phyloP scores from a whole-genome alignment of 345 rosid species.

The Pelargonium nanum region DNA sequence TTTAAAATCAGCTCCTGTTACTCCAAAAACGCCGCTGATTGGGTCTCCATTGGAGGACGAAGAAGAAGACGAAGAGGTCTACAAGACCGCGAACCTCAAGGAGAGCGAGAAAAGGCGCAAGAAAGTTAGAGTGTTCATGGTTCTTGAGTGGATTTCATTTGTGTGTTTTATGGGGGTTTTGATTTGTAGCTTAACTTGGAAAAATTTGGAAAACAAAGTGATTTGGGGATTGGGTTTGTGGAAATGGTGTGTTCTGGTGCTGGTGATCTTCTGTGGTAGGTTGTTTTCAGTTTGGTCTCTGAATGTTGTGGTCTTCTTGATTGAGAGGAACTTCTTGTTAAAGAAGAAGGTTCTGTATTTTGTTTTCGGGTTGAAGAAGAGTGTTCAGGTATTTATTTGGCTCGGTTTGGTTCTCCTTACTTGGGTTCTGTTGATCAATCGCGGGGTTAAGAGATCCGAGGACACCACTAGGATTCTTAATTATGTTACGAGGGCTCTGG shows the following conservation, averaged over 20 bases:
- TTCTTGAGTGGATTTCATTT: constrained; percentile 27
- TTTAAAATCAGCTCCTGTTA: constrained; percentile 27
- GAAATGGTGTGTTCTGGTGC: constrained; percentile 54
- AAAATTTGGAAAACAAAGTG: constrained; percentile 14
- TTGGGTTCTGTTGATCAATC: constrained; percentile 45
- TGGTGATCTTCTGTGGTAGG: constrained; percentile 49
- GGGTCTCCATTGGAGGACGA: constrained; percentile 20
- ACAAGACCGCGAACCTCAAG: constrained; percentile 25
- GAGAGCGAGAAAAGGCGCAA: constrained; percentile 18
- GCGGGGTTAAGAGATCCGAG: constrained; percentile 36
- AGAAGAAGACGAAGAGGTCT: constrained; percentile 23
- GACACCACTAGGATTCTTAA: constrained; percentile 26
- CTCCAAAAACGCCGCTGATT: constrained; percentile 44
- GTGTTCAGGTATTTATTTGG: constrained; percentile 50
- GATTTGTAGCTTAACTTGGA: constrained; percentile 28
- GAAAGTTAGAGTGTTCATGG: constrained; percentile 19
- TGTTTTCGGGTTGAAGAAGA: constrained; percentile 37
- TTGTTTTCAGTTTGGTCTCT: constrained; percentile 43
- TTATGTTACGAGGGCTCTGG: constrained; percentile 39
- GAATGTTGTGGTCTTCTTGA: constrained; percentile 39
- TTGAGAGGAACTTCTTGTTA: constrained; percentile 49
- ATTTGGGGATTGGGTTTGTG: constrained; percentile 49
- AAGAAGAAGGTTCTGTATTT: constrained; percentile 60
- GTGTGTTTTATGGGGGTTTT: constrained; percentile 27
- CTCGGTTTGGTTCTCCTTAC: constrained; percentile 39